These are phyloP conservation scores for Thermochaetoides dissita DNA, from an alignment of 2,329 filamentous ascomycete genomes.

Conservation along the genomic window DNA sequence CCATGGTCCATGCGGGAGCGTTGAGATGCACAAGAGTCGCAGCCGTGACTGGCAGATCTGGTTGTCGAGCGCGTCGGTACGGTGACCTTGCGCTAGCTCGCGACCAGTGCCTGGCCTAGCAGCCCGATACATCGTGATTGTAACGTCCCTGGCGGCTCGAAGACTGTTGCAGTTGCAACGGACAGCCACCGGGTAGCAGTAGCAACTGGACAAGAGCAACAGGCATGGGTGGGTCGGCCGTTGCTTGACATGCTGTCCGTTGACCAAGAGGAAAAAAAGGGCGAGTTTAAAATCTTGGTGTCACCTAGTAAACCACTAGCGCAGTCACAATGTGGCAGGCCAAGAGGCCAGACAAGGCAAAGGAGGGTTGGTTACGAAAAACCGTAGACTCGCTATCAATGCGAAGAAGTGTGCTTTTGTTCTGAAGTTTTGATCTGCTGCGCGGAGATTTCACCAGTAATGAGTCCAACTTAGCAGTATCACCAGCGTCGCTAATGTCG, in stretches of 20 bases:
- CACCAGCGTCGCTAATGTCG: too few relatives aligned
- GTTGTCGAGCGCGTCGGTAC: too few relatives aligned
- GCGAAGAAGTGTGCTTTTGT: neutral
- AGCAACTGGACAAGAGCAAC: constrained; percentile 9
- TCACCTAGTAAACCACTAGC: neutral
- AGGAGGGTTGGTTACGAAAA: too few relatives aligned
- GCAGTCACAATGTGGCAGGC: neutral
- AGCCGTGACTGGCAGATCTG: constrained; percentile 16
- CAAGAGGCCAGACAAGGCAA: constrained; percentile 3
- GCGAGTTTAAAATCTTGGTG: constrained; percentile 14
- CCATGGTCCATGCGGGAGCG: constrained; percentile 4
- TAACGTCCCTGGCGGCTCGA: constrained; percentile 14
- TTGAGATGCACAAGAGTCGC: constrained; percentile 11
- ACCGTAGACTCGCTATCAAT: too few relatives aligned
- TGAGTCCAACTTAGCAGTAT: too few relatives aligned
- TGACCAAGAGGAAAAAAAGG: constrained; percentile 6
- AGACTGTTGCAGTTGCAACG: constrained; percentile 12
- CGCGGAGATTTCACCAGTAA: too few relatives aligned
- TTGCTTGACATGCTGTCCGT: constrained; percentile 1
- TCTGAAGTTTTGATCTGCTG: neutral
- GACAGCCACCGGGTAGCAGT: constrained; percentile 15
- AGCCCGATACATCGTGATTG: constrained; percentile 18
- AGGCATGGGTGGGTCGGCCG: constrained; percentile 3
- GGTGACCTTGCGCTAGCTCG: constrained; percentile 11
- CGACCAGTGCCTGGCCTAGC: constrained; percentile 15